phyloP scores from a whole-genome alignment of 164 flowering plant genomes.

The Annona squamosa region DNA sequence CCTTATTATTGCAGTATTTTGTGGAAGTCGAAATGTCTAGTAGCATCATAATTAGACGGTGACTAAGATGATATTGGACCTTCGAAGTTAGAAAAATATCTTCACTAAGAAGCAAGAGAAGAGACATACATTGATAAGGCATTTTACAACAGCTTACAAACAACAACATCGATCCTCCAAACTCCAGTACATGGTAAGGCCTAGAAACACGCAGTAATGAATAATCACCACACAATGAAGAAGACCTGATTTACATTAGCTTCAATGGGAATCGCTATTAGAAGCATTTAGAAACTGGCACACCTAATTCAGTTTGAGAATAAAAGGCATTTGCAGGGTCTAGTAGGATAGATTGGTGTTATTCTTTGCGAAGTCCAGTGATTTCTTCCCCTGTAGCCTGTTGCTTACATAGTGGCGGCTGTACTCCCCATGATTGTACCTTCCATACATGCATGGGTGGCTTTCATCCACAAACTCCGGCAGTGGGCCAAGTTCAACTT shows the following conservation, averaged over 20 bases:
- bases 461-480: constrained; percentile 46
- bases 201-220: too few species aligned
- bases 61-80: too few species aligned
- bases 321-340: neutral
- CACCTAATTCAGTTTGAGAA: neutral
- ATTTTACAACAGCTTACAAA: neutral
- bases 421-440: constrained; percentile 89
- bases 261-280: neutral
- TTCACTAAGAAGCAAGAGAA: neutral
- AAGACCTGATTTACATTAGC: neutral
- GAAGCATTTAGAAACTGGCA: neutral
- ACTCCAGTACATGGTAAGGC: too few species aligned
- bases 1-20: too few species aligned
- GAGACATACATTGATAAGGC: neutral
- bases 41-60: too few species aligned
- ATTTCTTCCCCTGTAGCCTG: constrained; percentile 80
- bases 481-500: constrained; percentile 68
- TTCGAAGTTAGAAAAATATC: neutral
- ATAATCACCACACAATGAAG: neutral
- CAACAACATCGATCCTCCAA: neutral
- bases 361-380: constrained; percentile 77
- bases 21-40: too few species aligned
- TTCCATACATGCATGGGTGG: constrained; percentile 57
- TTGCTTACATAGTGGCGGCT: constrained; percentile 66
- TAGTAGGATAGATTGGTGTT: constrained; percentile 14